A percentile compares a stretch with the other conserved stretches of the same genome.
Evolutionary conservation across 306 rosid species (phyloP).

Genomic region (Mucuna pruriens): DNA sequence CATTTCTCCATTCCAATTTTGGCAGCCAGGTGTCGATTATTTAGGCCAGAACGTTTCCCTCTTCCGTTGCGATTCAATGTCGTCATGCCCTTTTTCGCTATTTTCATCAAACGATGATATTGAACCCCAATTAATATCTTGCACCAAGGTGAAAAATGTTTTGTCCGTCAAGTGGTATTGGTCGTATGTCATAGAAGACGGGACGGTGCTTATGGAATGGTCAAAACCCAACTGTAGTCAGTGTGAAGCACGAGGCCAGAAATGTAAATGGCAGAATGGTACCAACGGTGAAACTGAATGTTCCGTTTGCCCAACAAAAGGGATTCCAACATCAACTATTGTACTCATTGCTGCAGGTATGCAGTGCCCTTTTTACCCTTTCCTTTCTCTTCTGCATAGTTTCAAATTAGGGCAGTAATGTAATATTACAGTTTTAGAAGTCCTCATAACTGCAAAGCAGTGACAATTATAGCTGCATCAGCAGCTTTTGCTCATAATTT

Average conservation of each 20-base stretch:
- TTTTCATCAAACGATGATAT: too few relatives aligned
- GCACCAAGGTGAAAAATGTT: conserved; percentile 19
- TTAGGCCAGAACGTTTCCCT: not conserved
- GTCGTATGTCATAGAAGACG: too few relatives aligned
- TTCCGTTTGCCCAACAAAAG: not conserved
- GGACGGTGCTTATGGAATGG: not conserved
- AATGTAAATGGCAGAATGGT: conserved; percentile 2
- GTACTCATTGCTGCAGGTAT: not conserved
- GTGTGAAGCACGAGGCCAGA: conserved; percentile 19
- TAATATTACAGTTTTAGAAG: too few relatives aligned
- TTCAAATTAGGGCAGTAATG: not conserved
- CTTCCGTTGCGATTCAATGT: conserved; percentile 26
- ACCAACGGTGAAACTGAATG: not conserved
- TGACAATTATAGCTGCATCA: too few relatives aligned
- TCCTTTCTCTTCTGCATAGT: not conserved
- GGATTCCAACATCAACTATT: not conserved
- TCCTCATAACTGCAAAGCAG: too few relatives aligned
- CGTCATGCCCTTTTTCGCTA: conserved; percentile 5
- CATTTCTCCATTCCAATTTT: conserved; percentile 8
- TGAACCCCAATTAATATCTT: too few relatives aligned
- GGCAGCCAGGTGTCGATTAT: fast-evolving
- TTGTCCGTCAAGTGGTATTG: not conserved
- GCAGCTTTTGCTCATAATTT: not conserved
- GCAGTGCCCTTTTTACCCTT: not conserved
- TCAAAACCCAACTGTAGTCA: not conserved